Base-by-base conservation (phyloP, 1,139 yeast genomes). In the Ogataea hybrid region DNA sequence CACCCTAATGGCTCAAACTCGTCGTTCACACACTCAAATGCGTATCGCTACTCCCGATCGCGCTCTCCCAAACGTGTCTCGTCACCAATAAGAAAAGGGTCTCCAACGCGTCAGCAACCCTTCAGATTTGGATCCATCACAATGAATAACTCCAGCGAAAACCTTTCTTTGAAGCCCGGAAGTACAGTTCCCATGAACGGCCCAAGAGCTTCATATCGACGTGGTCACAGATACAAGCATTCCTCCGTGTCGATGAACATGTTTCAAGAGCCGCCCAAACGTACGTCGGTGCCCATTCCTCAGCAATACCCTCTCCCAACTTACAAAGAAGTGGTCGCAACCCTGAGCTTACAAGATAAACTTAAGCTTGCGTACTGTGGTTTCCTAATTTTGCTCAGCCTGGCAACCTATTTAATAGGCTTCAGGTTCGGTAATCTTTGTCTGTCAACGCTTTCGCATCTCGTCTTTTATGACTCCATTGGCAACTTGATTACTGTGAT, bases 221-320 rank as follows among this genome's bases (percentile, higher is more conserved):
- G 90, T 51, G 97, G 98, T 9, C 98, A 92, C 65, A 78, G 90
- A 54, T 92, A 92, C 60, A 92, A 92, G 61, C 97, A 92, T 57
- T 88, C 97, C 5, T 88, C 97, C n/a, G 96, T 92, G 5, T 86
- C 96, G 3, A 85, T 92, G 92, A 92, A 92, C 61, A 76, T 90
- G 60, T 92, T 92, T 62, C 96, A 87, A 59, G 97, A 90, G 58
- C 96, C 97, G 1, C 52, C 89, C 6, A 81, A 79, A 12, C 70
- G 81, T 32, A 81, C 84, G 10, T 81, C 89, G 2, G 66, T 79
- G 38, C 77, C 83, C 39, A 75, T 89, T 25, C 95, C 96, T 0
- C 82, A 83, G 35, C 80, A 85, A 47, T 75, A 81, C 49, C 92
- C 95, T 0, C 79, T 89, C 0, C 98, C 98, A 0, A 84, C 79